Evolutionary conservation across 768 basidiomycete genomes (phyloP).

Genomic region (Chiua virens): DNA sequence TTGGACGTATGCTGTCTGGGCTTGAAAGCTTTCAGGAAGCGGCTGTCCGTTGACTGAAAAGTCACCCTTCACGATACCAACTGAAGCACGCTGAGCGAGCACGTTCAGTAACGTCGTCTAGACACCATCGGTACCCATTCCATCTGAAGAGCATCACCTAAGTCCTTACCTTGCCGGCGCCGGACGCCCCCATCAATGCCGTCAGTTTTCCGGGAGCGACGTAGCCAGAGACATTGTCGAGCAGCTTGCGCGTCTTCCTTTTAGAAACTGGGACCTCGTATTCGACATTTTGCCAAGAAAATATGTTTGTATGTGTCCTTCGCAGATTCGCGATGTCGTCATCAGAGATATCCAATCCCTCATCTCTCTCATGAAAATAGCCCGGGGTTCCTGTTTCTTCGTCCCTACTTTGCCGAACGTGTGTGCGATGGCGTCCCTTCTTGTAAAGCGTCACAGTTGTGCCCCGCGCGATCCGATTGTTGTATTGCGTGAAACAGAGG

Average conservation of each 20-base stretch:
- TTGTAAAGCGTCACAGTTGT: conserved; percentile 31
- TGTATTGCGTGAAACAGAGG: conserved; percentile 38
- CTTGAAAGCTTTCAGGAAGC: conserved; percentile 56
- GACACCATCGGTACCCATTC: not conserved
- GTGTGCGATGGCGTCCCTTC: not conserved
- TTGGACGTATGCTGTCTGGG: conserved; percentile 57
- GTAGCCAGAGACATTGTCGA: conserved; percentile 49
- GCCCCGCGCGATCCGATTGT: conserved; percentile 27
- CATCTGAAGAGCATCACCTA: not conserved
- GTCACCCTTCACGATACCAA: conserved; percentile 51
- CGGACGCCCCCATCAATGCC: conserved; percentile 49
- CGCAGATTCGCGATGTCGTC: no score
- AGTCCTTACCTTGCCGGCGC: conserved; percentile 30
- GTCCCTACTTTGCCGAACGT: conserved; percentile 5
- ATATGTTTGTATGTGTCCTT: conserved; percentile 39
- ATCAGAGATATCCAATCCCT: not conserved
- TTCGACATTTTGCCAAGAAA: conserved; percentile 74
- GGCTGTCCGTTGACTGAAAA: conserved; percentile 54
- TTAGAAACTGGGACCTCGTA: conserved; percentile 52
- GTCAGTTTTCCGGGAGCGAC: conserved; percentile 51
- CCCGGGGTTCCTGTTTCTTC: conserved; percentile 12
- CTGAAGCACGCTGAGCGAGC: conserved; percentile 48
- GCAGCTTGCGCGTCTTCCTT: conserved; percentile 39
- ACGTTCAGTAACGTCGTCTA: conserved; percentile 62
- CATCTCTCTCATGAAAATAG: not conserved